Evolutionary conservation across 257 asterid species (phyloP).

Genomic region (Solanum pinnatisectum): DNA sequence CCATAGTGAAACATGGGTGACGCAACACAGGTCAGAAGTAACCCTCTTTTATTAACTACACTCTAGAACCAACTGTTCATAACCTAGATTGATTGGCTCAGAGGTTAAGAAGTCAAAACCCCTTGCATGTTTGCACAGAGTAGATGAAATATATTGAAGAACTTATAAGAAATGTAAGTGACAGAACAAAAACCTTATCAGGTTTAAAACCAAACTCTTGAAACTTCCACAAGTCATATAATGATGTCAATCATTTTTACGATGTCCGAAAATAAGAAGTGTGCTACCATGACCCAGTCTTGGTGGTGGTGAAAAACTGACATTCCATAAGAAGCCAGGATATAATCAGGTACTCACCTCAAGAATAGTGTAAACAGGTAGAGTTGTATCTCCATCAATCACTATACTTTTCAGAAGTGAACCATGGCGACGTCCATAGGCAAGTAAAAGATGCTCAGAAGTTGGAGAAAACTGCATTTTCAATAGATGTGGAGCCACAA

Average conservation of each 20-base stretch:
- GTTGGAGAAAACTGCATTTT: slow-evolving; percentile 85
- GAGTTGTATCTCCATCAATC: slow-evolving; percentile 76
- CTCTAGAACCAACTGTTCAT: neutral
- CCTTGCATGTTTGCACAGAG: neutral
- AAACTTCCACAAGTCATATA: neutral
- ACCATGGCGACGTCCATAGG: slow-evolving; percentile 90
- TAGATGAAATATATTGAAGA: neutral
- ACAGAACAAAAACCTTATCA: neutral
- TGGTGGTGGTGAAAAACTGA: neutral
- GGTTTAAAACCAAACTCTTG: neutral
- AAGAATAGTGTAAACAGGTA: slow-evolving; percentile 78
- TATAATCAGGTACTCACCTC: slow-evolving; percentile 42
- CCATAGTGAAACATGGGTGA: neutral
- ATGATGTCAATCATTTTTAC: neutral
- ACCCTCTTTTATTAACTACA: neutral
- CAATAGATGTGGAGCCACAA: neutral
- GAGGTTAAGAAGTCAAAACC: neutral
- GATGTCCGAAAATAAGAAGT: neutral
- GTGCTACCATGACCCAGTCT: neutral
- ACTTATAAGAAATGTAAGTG: neutral
- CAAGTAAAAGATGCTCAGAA: slow-evolving; percentile 90
- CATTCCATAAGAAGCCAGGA: neutral
- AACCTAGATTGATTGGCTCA: neutral
- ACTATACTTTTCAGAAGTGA: slow-evolving; percentile 91
- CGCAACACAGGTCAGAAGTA: neutral